Base-by-base conservation (phyloP, 768 basidiomycete genomes). In the Dioszegia hungarica region DNA sequence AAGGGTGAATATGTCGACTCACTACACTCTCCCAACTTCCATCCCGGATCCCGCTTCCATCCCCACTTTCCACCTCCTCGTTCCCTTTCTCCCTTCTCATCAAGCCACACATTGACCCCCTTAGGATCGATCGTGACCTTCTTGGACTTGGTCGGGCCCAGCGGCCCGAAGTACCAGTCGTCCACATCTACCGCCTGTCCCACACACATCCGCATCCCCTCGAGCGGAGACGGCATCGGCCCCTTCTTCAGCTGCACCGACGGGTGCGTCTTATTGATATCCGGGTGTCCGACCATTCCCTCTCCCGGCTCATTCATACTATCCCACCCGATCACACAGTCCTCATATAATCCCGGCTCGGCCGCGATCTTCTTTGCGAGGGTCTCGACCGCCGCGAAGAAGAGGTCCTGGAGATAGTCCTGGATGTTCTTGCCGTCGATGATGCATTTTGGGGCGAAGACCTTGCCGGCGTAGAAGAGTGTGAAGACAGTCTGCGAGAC, bases 321-420 rank as follows among this genome's bases (percentile, higher is more conserved):
- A 72, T 99, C 94, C 94, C 94, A 97, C 0, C 94, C 94, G 47
- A 98, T 86, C 9, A 99, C 83, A 63, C 90, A 90, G 31, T 85
- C 84, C 22, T 98, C 92, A 19, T 87, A 75, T 31, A 97, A 75
- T 25, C 83, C 85, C 0, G 85, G 85, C 0, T 84, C 86, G 6
- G 83, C 84, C 2, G 80, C 46, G 47, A 95, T 87, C 40, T 82
- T 80, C 72, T 89, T 85, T 0, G 88, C 90, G 22, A 94, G 79
- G 14, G 76, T 76, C 0, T 84, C 87, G 61, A 88, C 82, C 0
- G 92, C 89, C n/a, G 81, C 80, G 67, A 90, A 85, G 71, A 82
- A 94, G 68, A 90, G 89, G 0, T 79, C 77, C 68, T 94, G 89
- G 0, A 95, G 83, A 61, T 84, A 95, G 61, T 92, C 89, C 74